Base-by-base conservation (phyloP, 2,329 filamentous ascomycete species). In the Diaporthe vaccinii region DNA sequence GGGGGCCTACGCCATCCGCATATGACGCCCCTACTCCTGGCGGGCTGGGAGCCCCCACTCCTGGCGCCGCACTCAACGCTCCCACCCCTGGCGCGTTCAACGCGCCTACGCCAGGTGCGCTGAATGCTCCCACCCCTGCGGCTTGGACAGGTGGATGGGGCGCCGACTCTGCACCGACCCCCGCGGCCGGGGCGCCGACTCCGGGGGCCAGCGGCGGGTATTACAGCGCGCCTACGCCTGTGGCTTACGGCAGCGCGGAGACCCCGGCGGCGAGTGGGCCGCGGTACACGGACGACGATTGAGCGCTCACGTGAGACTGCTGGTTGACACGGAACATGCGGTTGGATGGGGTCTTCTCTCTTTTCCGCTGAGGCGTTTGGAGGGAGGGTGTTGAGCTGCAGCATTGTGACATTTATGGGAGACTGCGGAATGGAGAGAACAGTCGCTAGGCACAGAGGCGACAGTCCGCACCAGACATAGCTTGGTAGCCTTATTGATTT, bases 1-100 rank as follows among this genome's bases (percentile, higher is more conserved):
- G 91, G 91, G 72, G 72, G 9, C 74, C 74, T 81, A 90, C 89
- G 2, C 87, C 89, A 2, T 88, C 87, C 1, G 83, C 89, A 0
- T 95, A 94, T 79, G 94, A 96, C 79, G 93, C 92, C 5, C 93
- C 92, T 3, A 93, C 92, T 0, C 92, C 92, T 0, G 91, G 90
- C 25, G 87, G 86, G 17, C 84, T 91, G 9, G 86, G 89, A 31
- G 91, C 91, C 10, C 91, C 91, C 6, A 93, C 91, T 8, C 91
- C 91, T 0, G 91, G 88, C 62, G 75, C 75, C 8, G 89, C 89
- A 0, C 83, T 92, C 80, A 91, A 90, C 78, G 94, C 94, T 4
- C 93, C 93, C 0, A 95, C 94, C 0, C 94, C 93, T 0, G 93
- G 92, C 3, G 92, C 90, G 9, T 91, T 90, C 80, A 88, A 89